Percentiles rank a stretch among this genome's conserved stretches.
phyloP scores from a whole-genome alignment of 306 rosid genomes.

The Dryas drummondii region DNA sequence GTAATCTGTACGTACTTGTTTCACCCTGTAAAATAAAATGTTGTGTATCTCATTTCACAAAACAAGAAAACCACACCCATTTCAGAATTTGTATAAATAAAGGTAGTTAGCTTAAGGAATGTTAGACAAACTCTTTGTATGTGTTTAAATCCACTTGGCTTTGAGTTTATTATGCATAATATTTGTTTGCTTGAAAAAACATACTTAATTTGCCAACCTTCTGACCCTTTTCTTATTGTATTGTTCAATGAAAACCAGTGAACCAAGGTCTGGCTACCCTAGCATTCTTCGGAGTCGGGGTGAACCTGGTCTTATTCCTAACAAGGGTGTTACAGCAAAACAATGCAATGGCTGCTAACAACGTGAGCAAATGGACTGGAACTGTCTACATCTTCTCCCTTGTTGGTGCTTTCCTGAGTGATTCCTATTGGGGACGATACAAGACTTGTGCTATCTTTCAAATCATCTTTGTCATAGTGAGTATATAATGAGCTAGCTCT shows the following conservation, averaged over 20 bases:
- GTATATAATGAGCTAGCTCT: slow-evolving; percentile 17
- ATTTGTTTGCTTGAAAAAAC: background rate
- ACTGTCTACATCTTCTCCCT: slow-evolving; percentile 91
- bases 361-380: slow-evolving; percentile 96
- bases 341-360: slow-evolving; percentile 88
- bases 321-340: slow-evolving; percentile 79
- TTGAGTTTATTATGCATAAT: too few species aligned
- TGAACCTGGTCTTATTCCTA: slow-evolving; percentile 85
- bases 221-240: slow-evolving; percentile 15
- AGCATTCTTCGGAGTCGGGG: slow-evolving; percentile 92
- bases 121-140: too few species aligned
- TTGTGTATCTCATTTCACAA: too few species aligned
- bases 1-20: too few species aligned
- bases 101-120: too few species aligned
- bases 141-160: too few species aligned
- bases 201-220: slow-evolving; percentile 7
- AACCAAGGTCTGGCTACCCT: slow-evolving; percentile 90
- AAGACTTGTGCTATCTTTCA: slow-evolving; percentile 89
- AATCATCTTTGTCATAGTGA: slow-evolving; percentile 77
- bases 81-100: too few species aligned
- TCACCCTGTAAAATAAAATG: too few species aligned
- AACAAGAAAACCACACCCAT: too few species aligned
- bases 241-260: slow-evolving; percentile 54
- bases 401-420: slow-evolving; percentile 98
- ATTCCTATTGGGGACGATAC: slow-evolving; percentile 94